These are phyloP conservation scores for Amanita thiersii DNA, from an alignment of 768 basidiomycete genomes.

Conservation along the genomic window DNA sequence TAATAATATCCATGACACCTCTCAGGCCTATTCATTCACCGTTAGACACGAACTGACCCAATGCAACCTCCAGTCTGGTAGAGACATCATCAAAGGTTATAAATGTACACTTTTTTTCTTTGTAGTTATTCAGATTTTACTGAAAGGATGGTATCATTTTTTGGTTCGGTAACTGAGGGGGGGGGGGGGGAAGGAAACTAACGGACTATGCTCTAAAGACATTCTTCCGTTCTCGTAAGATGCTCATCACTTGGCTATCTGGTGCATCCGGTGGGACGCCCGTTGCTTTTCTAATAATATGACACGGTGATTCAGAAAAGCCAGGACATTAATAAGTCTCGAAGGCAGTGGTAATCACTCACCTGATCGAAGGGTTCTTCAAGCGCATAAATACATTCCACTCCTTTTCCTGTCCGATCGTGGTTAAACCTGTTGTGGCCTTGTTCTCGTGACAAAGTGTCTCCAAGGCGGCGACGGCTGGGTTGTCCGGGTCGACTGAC, in stretches of 20 bases:
- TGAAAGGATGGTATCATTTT: no score
- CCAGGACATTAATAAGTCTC: neutral
- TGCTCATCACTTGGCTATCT: conserved; percentile 59
- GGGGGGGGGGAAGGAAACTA: no score
- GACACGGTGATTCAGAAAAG: neutral
- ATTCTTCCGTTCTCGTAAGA: conserved; percentile 80
- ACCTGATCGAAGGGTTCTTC: conserved; percentile 55
- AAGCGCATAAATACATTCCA: conserved; percentile 97
- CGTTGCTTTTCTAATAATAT: conserved; percentile 47
- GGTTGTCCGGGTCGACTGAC: conserved; percentile 50
- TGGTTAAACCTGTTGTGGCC: conserved; percentile 73
- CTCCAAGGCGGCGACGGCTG: conserved; percentile 49
- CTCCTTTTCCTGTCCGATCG: conserved; percentile 87
- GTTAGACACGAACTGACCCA: no score
- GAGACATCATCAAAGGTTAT: no score
- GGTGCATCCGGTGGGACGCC: conserved; percentile 32
- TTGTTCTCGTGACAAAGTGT: conserved; percentile 50
- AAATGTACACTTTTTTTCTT: no score
- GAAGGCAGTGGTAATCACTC: conserved; percentile 16
- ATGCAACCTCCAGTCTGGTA: no score
- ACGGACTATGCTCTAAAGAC: conserved; percentile 65
- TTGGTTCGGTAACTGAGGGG: no score
- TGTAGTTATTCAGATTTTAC: no score
- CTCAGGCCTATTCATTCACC: no score
- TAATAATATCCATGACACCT: no score